Evolutionary conservation across 2,329 filamentous ascomycete species (phyloP).

Genomic region (Teratosphaeriaceae sp.): DNA sequence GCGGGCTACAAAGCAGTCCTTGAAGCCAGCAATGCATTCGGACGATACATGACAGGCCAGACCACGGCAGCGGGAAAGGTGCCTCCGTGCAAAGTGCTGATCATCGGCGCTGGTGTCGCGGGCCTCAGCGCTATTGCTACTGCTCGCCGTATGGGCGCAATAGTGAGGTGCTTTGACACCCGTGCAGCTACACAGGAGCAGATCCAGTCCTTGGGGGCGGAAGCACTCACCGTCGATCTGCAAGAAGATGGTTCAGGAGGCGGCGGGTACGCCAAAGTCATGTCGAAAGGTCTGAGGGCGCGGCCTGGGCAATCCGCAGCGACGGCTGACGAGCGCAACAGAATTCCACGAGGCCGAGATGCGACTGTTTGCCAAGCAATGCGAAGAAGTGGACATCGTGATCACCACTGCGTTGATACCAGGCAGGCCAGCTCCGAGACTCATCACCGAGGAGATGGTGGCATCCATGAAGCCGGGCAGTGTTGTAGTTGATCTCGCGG

Average conservation of each 20-base stretch:
- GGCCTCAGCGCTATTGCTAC: constrained; percentile 84
- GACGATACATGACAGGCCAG: constrained; percentile 80
- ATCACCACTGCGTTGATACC: constrained; percentile 91
- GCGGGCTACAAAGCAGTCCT: constrained; percentile 88
- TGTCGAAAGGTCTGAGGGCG: constrained; percentile 68
- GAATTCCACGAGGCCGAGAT: constrained; percentile 88
- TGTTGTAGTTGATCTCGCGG: constrained; percentile 79
- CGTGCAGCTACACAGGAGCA: constrained; percentile 80
- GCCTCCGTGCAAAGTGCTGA: constrained; percentile 80
- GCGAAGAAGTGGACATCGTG: constrained; percentile 82
- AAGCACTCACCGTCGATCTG: constrained; percentile 82
- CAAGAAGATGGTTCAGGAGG: constrained; percentile 78
- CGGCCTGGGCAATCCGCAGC: neutral
- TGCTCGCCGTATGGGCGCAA: constrained; percentile 77
- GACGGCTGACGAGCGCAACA: neutral
- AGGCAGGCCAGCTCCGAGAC: constrained; percentile 71
- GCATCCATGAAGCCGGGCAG: constrained; percentile 85
- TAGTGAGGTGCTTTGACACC: constrained; percentile 88
- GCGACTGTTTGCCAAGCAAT: constrained; percentile 85
- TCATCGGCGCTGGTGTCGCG: constrained; percentile 85
- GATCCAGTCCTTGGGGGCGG: constrained; percentile 81
- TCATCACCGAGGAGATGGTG: constrained; percentile 76
- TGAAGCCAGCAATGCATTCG: constrained; percentile 84
- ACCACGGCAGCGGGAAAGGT: constrained; percentile 88
- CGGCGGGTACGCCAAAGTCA: constrained; percentile 86